Conservation (phyloP, 2,329 filamentous ascomycete species). For the Daldinia sp. region DNA sequence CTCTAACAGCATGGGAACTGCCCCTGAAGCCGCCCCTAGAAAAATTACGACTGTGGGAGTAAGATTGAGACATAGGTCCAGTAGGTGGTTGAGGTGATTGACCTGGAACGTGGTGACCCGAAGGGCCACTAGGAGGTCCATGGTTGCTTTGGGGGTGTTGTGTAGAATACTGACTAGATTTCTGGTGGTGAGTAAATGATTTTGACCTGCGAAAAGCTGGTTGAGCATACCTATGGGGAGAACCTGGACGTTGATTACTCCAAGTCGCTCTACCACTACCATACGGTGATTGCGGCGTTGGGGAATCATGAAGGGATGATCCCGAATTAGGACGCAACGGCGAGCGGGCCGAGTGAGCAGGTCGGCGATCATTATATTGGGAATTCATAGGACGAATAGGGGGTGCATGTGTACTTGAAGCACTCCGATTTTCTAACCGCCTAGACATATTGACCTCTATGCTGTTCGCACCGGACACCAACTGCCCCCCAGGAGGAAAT, state of each 20-base stretch:
- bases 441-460: slow-evolving; percentile 59
- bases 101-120: slow-evolving; percentile 63
- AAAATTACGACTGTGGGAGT: slow-evolving; percentile 53
- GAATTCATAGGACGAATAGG: slow-evolving; percentile 50
- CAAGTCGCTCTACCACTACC: slow-evolving; percentile 62
- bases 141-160: slow-evolving; percentile 66
- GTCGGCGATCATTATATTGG: slow-evolving; percentile 50
- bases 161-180: slow-evolving; percentile 66
- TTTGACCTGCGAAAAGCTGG: slow-evolving; percentile 48
- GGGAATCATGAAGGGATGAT: slow-evolving; percentile 65
- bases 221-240: slow-evolving; percentile 46
- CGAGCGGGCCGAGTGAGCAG: slow-evolving; percentile 52
- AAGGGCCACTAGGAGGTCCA: slow-evolving; percentile 60
- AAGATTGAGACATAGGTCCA: slow-evolving; percentile 61
- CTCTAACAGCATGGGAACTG: slow-evolving; percentile 60
- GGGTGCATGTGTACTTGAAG: slow-evolving; percentile 47
- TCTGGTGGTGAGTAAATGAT: slow-evolving; percentile 45
- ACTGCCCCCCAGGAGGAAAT: slow-evolving; percentile 48
- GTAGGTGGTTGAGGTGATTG: slow-evolving; percentile 64
- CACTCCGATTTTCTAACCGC: slow-evolving; percentile 50
- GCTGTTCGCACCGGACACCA: slow-evolving; percentile 58
- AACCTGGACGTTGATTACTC: slow-evolving; percentile 54
- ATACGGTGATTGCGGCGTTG: slow-evolving; percentile 68
- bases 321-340: slow-evolving; percentile 64
- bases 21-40: slow-evolving; percentile 66